Evolutionary conservation across 2,329 filamentous ascomycete genomes (phyloP).

Genomic region (Gaeumannomyces sp.): DNA sequence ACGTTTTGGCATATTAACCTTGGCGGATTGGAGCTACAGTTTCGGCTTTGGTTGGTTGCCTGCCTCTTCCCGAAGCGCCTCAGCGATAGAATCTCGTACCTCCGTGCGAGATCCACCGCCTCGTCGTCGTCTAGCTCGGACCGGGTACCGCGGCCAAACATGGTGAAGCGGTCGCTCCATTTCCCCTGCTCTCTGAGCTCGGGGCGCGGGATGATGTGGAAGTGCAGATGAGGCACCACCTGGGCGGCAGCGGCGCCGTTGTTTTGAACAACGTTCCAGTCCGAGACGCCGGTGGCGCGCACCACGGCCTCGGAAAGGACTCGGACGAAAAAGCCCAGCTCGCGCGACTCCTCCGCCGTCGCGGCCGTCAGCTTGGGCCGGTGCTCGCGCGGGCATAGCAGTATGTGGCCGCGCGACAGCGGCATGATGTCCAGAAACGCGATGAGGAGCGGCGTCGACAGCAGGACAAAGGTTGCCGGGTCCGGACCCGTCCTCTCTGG

Average conservation of each 20-base stretch:
- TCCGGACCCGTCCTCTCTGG: slow-evolving; percentile 30
- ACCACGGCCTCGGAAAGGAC: slow-evolving; percentile 67
- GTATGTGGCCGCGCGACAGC: slow-evolving; percentile 73
- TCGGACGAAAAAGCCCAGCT: slow-evolving; percentile 63
- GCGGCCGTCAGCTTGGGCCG: slow-evolving; percentile 72
- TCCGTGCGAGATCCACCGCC: slow-evolving; percentile 51
- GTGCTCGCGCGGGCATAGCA: slow-evolving; percentile 74
- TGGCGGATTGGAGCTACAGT: neutral
- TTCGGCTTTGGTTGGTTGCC: neutral
- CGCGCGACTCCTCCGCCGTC: slow-evolving; percentile 53
- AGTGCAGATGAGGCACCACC: slow-evolving; percentile 90
- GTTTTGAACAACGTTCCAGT: slow-evolving; percentile 98
- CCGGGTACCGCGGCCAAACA: slow-evolving; percentile 71
- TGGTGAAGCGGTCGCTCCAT: slow-evolving; percentile 64
- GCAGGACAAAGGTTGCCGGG: slow-evolving; percentile 55
- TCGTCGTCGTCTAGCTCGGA: slow-evolving; percentile 75
- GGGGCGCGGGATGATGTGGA: slow-evolving; percentile 85
- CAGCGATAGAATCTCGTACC: slow-evolving; percentile 44
- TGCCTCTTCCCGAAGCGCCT: slow-evolving; percentile 38
- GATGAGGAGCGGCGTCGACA: slow-evolving; percentile 70
- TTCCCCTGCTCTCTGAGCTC: slow-evolving; percentile 50
- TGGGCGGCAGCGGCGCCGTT: slow-evolving; percentile 87
- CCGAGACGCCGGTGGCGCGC: slow-evolving; percentile 61
- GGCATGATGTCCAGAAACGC: slow-evolving; percentile 94
- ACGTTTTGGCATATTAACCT: neutral